Evolutionary conservation across 495 filamentous ascomycete species (phyloP).

Genomic region (Xanthoparmelia taractica): DNA sequence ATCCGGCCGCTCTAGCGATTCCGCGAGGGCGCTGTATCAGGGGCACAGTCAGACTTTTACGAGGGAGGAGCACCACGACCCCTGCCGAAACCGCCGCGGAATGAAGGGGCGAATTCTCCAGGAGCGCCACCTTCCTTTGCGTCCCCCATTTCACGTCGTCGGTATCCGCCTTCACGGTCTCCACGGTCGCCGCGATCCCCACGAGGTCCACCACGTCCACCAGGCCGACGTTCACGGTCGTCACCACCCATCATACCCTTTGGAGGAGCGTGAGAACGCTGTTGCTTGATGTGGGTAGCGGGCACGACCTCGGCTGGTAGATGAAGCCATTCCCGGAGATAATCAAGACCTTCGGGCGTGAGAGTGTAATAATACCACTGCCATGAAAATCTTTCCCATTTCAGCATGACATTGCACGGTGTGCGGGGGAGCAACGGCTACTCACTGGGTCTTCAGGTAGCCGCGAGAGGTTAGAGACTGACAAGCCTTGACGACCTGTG

Average conservation of each 20-base stretch:
- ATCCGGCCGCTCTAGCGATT: constrained; percentile 12
- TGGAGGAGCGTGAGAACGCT: constrained; percentile 95
- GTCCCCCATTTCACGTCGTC: constrained; percentile 77
- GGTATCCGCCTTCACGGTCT: constrained; percentile 88
- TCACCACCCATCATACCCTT: constrained; percentile 97
- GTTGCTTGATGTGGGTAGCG: constrained; percentile 99
- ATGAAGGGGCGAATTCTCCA: constrained; percentile 89
- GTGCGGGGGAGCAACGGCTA: neutral
- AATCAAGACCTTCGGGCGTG: constrained; percentile 98
- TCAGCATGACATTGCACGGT: neutral
- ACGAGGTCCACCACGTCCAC: constrained; percentile 56
- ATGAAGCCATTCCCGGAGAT: constrained; percentile 99
- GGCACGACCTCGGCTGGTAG: constrained; percentile 98
- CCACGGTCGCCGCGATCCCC: constrained; percentile 41
- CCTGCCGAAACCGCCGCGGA: constrained; percentile 93
- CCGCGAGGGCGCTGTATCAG: too few relatives aligned
- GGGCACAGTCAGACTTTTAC: neutral
- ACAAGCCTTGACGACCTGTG: constrained; percentile 86
- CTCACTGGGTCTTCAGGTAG: constrained; percentile 85
- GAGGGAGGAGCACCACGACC: constrained; percentile 73
- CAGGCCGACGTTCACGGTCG: constrained; percentile 68
- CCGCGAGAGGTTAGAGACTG: constrained; percentile 97
- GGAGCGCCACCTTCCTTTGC: constrained; percentile 89
- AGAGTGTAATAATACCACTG: constrained; percentile 99
- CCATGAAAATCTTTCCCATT: constrained; percentile 66